phyloP scores from a whole-genome alignment of 2,329 filamentous ascomycete species.

The Emericellopsis atlantica region DNA sequence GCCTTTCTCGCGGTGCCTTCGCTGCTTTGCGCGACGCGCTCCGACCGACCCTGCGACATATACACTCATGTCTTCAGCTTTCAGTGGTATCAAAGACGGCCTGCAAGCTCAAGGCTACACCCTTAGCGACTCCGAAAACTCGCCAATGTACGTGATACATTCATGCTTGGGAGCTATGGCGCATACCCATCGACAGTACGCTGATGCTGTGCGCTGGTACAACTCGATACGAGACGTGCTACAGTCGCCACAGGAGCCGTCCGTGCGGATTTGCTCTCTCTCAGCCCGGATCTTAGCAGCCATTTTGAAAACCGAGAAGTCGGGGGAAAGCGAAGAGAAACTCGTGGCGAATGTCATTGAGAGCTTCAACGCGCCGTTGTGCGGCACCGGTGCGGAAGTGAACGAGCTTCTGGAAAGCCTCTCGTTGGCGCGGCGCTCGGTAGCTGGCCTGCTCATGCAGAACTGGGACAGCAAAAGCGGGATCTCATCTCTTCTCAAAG shows the following conservation, averaged over 20 bases:
- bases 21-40: slow-evolving; percentile 45
- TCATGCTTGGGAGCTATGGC: slow-evolving; percentile 38
- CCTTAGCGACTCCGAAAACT: slow-evolving; percentile 22
- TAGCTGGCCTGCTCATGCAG: slow-evolving; percentile 32
- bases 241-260: slow-evolving; percentile 26
- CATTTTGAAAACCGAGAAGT: slow-evolving; percentile 30
- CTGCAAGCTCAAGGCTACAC: slow-evolving; percentile 20
- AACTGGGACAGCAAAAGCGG: slow-evolving; percentile 8
- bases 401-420: slow-evolving; percentile 48
- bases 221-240: slow-evolving; percentile 27
- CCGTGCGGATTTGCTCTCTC: slow-evolving; percentile 36
- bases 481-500: slow-evolving; percentile 10
- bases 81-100: slow-evolving; percentile 16
- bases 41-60: slow-evolving; percentile 22
- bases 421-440: slow-evolving; percentile 39
- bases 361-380: slow-evolving; percentile 43
- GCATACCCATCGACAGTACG: slow-evolving; percentile 28
- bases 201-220: slow-evolving; percentile 44
- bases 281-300: slow-evolving; percentile 43
- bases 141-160: slow-evolving; percentile 33
- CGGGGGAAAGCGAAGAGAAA: slow-evolving; percentile 22
- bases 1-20: slow-evolving; percentile 50
- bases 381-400: slow-evolving; percentile 44
- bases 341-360: slow-evolving; percentile 36
- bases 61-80: slow-evolving; percentile 16